Base-by-base conservation (phyloP, 2,329 filamentous ascomycete species). In the Alternaria conjuncta region DNA sequence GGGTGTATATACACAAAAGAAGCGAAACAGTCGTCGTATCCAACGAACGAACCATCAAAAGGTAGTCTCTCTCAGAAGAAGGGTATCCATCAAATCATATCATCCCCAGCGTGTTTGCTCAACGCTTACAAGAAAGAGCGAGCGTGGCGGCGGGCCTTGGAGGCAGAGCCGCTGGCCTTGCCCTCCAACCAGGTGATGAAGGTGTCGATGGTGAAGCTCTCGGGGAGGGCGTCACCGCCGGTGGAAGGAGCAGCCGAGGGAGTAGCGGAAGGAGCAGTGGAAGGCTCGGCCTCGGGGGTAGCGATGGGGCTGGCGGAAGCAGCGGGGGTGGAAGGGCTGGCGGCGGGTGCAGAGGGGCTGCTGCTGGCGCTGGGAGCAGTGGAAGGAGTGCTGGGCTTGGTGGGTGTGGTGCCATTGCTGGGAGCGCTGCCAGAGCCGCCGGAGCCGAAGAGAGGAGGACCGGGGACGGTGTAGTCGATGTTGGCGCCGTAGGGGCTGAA, bases 391-490 rank as follows among this genome's bases (percentile, higher is more conserved):
- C 70, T 60, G 23, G 72, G 61, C 11, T 60, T 60, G 45, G 58
- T 56, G 21, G 71, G 51, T n/a, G 58, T 61, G 45, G 69, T 36
- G 12, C 32, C 32, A 4, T 60, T 60, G 47, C 58, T 56, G 21
- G 71, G 51, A 26, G 58, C 59, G 28, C 63, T n/a, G 12, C 36
- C 36, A 41, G 67, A 67, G 59, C 57, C 55, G 45, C 65, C 66
- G 53, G 71, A 26, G 44, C 56, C 44, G 44, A 63, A 60, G 46
- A 82, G 78, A 45, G 76, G 70, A 55, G 82, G 82, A n/a, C 82
- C 82, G 41, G 82, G 82, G 66, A 83, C 79, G 9, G 71, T 72
- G 78, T 84, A 84, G 43, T 69, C 71, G 54, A 68, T 74, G 66
- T 66, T 67, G 30, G 64, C 43, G 55, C 54, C 64, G 60, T 84